Base-by-base conservation (phyloP, 1,284 basidiomycete genomes). In the Exobasidium rhododendri region DNA sequence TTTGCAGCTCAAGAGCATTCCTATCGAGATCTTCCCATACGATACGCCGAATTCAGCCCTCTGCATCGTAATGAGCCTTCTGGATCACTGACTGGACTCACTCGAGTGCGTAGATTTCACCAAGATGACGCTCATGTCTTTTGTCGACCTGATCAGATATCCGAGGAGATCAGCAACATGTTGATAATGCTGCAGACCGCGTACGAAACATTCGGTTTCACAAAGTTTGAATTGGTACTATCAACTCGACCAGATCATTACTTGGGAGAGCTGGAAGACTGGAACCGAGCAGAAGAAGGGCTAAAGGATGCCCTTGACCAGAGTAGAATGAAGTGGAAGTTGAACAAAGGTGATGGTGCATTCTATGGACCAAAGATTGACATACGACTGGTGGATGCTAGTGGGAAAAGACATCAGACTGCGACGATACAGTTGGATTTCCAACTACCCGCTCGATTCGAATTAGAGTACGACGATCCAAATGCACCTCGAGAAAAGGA, bases 101-200 rank as follows among this genome's bases (percentile, higher is more conserved):
- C 93, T 17, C 86, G 96, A 67, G 96, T 98, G 53, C 84, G 96
- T 62, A 84, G 96, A 54, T 98, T 99, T 82, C 89, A 93, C 59
- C 96, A 98, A 83, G 96, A 98, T 80, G 96, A 99, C 79, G 94
- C 90, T 0, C 92, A 94, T 77, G 85, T 97, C 62, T 98, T 98
- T 85, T 98, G 96, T 81, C 94, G 92, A 85, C 88, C 89, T n/a
- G 87, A 88, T 62, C 28, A 45, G 44, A 52, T 56, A 1, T 47
- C 59, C 0, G 20, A 4, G 2, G 77, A 79, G 57, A 79, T 79
- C 56, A 51, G 66, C 28, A 55, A 59, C 10, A 79, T 79, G 77
- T 66, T 79, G 2, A 43, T 59, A n/a, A 79, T 79, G 77, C 70
- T 79, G 26, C 62, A 74, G 3, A 63, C 65, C 2, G 77, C 77